A percentile compares a stretch with the other conserved stretches of the same genome.
Evolutionary conservation across 345 rosid genomes (phyloP).

Genomic region (Populus alba): DNA sequence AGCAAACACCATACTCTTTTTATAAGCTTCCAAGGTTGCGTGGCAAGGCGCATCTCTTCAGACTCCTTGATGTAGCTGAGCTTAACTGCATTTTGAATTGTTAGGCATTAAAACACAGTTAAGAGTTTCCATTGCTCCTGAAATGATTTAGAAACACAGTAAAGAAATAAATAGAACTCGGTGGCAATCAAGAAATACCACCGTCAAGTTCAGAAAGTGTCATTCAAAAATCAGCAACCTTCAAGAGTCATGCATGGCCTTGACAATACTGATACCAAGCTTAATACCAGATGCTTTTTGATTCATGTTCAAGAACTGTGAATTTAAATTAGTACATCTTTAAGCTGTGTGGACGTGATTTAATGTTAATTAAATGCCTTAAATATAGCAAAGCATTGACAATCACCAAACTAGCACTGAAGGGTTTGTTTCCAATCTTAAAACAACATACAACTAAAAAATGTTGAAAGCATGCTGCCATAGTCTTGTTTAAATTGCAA

Average conservation of each 20-base stretch:
- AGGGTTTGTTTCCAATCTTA: background rate
- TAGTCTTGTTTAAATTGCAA: background rate
- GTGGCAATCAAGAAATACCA: background rate
- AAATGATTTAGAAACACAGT: background rate
- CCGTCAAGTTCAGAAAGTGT: background rate
- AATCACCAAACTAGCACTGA: background rate
- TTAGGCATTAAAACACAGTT: background rate
- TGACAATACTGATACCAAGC: background rate
- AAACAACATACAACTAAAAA: background rate
- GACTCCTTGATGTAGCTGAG: conserved; percentile 66
- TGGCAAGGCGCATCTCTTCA: conserved; percentile 70
- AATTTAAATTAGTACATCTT: background rate
- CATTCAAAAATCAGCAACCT: background rate
- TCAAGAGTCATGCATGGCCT: background rate
- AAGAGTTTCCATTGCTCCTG: background rate
- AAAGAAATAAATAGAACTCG: background rate
- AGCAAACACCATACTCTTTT: conserved; percentile 48
- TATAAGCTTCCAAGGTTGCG: conserved; percentile 81
- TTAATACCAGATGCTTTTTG: background rate
- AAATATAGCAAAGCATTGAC: background rate
- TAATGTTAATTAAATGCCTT: background rate
- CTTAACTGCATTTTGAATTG: conserved; percentile 44
- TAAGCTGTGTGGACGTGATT: background rate
- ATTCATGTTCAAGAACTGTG: background rate
- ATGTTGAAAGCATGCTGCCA: background rate